Percentiles rank a stretch among this genome's conserved stretches.
These are phyloP conservation scores for Marchantia paleacea DNA, from an alignment of 225 moss, liverwort and hornwort species.

Conservation along the genomic window DNA sequence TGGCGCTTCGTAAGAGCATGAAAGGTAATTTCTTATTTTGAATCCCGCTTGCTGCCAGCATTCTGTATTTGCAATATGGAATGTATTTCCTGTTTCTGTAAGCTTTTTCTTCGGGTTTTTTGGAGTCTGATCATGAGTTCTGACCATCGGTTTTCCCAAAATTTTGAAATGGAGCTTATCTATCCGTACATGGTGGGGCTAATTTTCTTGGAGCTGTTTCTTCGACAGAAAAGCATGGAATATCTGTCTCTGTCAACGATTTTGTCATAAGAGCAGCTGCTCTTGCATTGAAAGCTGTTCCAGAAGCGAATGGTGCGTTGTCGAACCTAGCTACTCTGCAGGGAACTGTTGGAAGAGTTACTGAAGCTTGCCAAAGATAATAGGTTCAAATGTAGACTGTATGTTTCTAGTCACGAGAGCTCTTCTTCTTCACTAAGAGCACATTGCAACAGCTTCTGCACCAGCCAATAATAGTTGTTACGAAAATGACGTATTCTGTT, in stretches of 20 bases:
- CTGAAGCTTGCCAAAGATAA: not conserved
- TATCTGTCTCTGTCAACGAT: slow-evolving; percentile 89
- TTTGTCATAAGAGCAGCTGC: slow-evolving; percentile 94
- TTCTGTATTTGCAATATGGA: not conserved
- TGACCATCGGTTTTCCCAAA: not conserved
- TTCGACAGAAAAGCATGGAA: slow-evolving; percentile 71
- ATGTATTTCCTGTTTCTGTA: not conserved
- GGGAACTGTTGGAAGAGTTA: not conserved
- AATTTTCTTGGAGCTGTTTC: not conserved
- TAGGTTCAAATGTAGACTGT: not conserved
- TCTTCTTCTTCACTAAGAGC: not conserved
- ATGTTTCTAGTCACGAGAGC: not conserved
- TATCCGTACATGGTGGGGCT: not conserved
- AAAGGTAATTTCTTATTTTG: slow-evolving; percentile 51
- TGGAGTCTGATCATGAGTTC: not conserved
- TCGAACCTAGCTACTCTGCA: not conserved
- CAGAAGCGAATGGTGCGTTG: slow-evolving; percentile 84
- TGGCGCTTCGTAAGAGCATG: slow-evolving; percentile 70
- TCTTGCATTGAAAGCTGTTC: slow-evolving; percentile 88
- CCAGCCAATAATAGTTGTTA: not conserved
- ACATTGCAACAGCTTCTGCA: not conserved
- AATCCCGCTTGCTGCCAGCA: not conserved
- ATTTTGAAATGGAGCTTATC: not conserved
- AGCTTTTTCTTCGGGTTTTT: not conserved
- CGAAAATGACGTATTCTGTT: not conserved